phyloP scores from a whole-genome alignment of 192 early-diverging fungal species.

The Coemansia sp. region DNA sequence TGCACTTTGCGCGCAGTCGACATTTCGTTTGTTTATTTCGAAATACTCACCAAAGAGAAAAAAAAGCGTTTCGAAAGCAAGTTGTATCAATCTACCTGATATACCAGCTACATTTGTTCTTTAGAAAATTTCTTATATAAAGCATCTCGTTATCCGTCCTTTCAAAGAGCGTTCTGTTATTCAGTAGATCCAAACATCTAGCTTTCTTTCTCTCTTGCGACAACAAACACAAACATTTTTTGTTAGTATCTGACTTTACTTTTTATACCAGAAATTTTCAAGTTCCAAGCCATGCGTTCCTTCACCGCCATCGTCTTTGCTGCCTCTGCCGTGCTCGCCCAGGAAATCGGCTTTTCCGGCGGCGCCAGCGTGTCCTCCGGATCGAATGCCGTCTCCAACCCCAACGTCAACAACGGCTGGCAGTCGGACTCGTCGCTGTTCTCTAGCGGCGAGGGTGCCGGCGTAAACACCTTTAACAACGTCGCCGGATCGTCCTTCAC shows the following conservation, averaged over 20 bases:
- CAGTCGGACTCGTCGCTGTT: constrained; percentile 45
- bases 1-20: not conserved
- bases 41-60: not conserved
- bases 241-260: too few relatives aligned
- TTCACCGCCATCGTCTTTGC: constrained; percentile 38
- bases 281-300: constrained; percentile 28
- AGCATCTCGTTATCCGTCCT: too few relatives aligned
- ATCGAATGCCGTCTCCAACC: constrained; percentile 47
- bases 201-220: constrained; percentile 11
- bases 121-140: not conserved
- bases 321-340: constrained; percentile 25
- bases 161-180: not conserved
- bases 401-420: constrained; percentile 52
- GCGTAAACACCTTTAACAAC: constrained; percentile 42
- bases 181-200: not conserved
- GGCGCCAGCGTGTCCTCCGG: constrained; percentile 33
- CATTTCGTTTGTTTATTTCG: not conserved
- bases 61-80: too few relatives aligned
- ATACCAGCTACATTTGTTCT: too few relatives aligned
- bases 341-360: constrained; percentile 45
- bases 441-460: constrained; percentile 4
- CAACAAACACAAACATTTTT: too few relatives aligned
- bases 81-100: too few relatives aligned
- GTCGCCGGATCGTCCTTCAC: constrained; percentile 44
- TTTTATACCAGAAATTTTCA: too few relatives aligned